Evolutionary conservation across 2,329 filamentous ascomycete species (phyloP).

Genomic region (Thielaviopsis populi): DNA sequence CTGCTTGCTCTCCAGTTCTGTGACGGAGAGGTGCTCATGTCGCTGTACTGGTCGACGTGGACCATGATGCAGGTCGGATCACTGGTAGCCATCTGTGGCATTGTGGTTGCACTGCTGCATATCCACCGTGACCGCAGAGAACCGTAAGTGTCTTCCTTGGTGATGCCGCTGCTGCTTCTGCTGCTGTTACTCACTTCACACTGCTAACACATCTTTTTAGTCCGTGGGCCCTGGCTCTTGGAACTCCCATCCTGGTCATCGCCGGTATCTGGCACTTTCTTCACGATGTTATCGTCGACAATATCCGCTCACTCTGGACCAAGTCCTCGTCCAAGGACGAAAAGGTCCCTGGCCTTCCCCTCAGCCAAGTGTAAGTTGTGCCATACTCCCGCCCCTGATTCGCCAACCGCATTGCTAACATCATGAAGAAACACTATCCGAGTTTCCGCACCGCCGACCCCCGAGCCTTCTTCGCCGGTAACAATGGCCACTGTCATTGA

Average conservation of each 20-base stretch:
- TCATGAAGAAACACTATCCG: slow-evolving; percentile 19
- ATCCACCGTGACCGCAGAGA: slow-evolving; percentile 34
- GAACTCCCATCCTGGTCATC: slow-evolving; percentile 44
- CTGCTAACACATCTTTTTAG: slow-evolving; percentile 21
- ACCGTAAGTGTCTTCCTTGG: slow-evolving; percentile 30
- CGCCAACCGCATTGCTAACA: slow-evolving; percentile 23
- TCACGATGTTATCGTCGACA: slow-evolving; percentile 27
- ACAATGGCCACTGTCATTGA: slow-evolving; percentile 8
- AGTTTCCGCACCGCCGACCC: slow-evolving; percentile 16
- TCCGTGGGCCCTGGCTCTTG: slow-evolving; percentile 43
- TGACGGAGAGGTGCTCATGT: slow-evolving; percentile 44
- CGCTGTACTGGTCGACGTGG: slow-evolving; percentile 47
- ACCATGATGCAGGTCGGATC: slow-evolving; percentile 44
- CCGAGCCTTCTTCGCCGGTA: slow-evolving; percentile 6
- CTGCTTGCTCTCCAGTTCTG: slow-evolving; percentile 43
- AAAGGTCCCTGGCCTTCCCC: slow-evolving; percentile 23
- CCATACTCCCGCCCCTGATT: not conserved
- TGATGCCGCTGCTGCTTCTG: no score
- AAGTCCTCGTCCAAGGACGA: slow-evolving; percentile 21
- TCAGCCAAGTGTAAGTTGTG: slow-evolving; percentile 32
- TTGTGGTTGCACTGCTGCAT: slow-evolving; percentile 39
- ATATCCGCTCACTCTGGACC: slow-evolving; percentile 24
- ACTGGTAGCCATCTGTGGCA: slow-evolving; percentile 42
- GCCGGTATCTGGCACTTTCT: slow-evolving; percentile 38
- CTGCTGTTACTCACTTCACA: not conserved